Conservation (phyloP, 306 rosid species). For the Styphnolobium japonicum region DNA sequence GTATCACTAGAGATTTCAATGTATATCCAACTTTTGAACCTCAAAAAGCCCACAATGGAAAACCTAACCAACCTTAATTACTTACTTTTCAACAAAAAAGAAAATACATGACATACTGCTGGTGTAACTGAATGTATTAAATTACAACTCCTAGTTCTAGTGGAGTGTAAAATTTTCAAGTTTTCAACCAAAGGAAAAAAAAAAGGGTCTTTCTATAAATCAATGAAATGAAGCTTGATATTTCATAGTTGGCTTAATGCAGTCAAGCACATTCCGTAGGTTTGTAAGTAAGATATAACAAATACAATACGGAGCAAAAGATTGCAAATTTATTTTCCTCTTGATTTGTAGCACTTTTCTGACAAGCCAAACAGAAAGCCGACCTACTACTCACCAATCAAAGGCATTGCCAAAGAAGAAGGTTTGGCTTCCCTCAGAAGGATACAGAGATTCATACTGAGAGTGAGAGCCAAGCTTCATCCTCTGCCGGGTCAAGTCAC, state of each 20-base stretch:
- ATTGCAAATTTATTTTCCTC: not conserved
- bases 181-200: not conserved
- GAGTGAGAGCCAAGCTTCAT: constrained; percentile 68
- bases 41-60: not conserved
- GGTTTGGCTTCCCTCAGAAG: constrained; percentile 67
- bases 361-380: constrained; percentile 7
- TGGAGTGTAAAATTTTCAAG: not conserved
- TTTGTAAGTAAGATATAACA: not conserved
- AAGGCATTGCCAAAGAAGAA: constrained; percentile 61
- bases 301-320: not conserved
- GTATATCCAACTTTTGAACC: no score
- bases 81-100: not conserved
- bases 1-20: no score
- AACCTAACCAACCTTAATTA: not conserved
- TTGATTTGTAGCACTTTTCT: not conserved
- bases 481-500: constrained; percentile 59
- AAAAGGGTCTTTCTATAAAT: not conserved
- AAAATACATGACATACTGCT: no score
- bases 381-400: constrained; percentile 47
- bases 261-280: not conserved
- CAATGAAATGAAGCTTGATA: not conserved
- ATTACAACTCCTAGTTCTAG: not conserved
- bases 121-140: not conserved
- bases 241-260: not conserved
- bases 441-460: constrained; percentile 50